These are phyloP conservation scores for Lathyrus oleraceus DNA, from an alignment of 306 rosid genomes.

Conservation along the genomic window DNA sequence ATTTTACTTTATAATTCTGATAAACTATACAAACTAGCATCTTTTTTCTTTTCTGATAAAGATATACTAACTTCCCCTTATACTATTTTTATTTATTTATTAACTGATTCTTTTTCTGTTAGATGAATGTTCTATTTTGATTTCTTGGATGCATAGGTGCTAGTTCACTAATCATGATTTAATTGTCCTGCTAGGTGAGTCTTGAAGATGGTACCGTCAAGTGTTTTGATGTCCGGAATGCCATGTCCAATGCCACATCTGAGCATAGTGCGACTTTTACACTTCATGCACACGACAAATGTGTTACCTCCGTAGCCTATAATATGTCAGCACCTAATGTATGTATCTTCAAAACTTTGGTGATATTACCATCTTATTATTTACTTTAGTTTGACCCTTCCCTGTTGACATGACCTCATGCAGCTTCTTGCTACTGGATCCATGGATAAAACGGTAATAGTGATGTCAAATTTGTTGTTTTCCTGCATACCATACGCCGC, in stretches of 20 bases:
- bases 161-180: conserved; percentile 17
- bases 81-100: neutral
- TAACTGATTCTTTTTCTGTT: conserved; percentile 3
- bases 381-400: conserved; percentile 30
- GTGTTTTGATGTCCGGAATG: conserved; percentile 81
- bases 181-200: conserved; percentile 66
- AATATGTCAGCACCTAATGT: conserved; percentile 75
- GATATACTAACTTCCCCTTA: neutral
- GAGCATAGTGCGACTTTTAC: conserved; percentile 69
- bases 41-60: neutral
- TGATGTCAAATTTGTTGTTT: conserved; percentile 21
- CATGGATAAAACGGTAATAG: conserved; percentile 72
- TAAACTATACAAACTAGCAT: neutral
- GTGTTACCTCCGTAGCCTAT: conserved; percentile 74
- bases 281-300: conserved; percentile 88
- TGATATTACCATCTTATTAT: conserved; percentile 23
- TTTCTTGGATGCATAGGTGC: conserved; percentile 2
- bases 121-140: conserved; percentile 13
- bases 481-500: neutral
- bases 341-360: conserved; percentile 32
- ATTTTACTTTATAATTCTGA: neutral
- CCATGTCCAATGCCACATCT: conserved; percentile 50
- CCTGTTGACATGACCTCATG: conserved; percentile 25
- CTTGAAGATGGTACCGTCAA: conserved; percentile 84
- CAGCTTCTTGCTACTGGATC: conserved; percentile 97